Evolutionary conservation across 345 rosid species (phyloP), one percentile per base, ranked within the genome.

Genomic region (Citrus maxima): DNA sequence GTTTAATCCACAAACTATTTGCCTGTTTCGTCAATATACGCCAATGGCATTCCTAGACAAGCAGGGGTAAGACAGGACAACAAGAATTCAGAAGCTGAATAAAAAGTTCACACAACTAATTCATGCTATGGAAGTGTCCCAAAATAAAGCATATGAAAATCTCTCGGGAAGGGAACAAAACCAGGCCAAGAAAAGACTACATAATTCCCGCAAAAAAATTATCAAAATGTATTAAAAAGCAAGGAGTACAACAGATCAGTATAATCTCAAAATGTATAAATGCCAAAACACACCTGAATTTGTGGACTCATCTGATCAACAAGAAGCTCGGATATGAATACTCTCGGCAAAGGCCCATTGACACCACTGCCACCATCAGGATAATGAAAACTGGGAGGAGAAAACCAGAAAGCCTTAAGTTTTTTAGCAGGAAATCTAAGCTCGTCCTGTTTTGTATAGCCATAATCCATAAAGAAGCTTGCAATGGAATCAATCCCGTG

Each of bases 271-370:
- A 9, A 34, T 19, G 49, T 61, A 61, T 63, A 30, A 35, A 37
- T 7, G 14, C 4, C 7, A 9, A 76, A 32, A 76, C 81, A 55
- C 76, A 92, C 98, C 93, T 91, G 98, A 74, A 95, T 82, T 80
- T 88, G 89, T 54, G 93, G 82, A 79, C 90, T 93, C 88, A 92
- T 82, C 78, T 92, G 90, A 16, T 92, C 90, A 1, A 95, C 94
- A 73, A 95, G 95, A 71, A 95, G 96, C 87, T 95, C 99, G 2
- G 99, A 95, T 80, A 95, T 92, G 68, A 95, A 95, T 42, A 92
- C 80, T 84, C 99, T 87, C 0, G 98, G 98, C 66, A 93, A 85
- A 78, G 99, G 99, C 3, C 97, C 98, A 63, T 84, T 66, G 56
- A 87, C 86, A 34, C 97, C 91, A 60, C 84, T 83, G 58, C 94